phyloP scores from a whole-genome alignment of 2,329 filamentous ascomycete genomes.

The Grosmannia clavigera region DNA sequence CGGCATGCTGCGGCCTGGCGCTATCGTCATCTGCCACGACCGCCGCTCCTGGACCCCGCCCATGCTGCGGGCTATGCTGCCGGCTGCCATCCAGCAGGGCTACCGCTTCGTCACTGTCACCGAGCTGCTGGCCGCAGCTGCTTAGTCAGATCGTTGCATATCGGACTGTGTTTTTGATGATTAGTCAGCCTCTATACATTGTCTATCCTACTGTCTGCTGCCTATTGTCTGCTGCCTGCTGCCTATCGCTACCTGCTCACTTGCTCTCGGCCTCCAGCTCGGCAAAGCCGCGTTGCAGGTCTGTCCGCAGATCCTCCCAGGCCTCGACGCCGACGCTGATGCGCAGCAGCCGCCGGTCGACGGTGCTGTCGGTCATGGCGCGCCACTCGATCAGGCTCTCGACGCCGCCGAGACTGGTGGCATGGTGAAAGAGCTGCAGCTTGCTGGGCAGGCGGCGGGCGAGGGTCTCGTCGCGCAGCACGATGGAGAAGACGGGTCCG shows the following conservation, averaged over 20 bases:
- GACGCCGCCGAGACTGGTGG: conserved; percentile 84
- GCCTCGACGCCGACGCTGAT: conserved; percentile 81
- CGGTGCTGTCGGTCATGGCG: conserved; percentile 65
- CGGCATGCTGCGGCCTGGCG: conserved; percentile 65
- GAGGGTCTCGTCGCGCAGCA: conserved; percentile 43
- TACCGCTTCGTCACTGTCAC: conserved; percentile 63
- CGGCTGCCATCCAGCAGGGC: conserved; percentile 55
- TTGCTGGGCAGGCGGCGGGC: conserved; percentile 66
- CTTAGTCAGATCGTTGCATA: not conserved
- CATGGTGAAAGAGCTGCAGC: conserved; percentile 78
- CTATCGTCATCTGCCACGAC: conserved; percentile 80
- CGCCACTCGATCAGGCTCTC: conserved; percentile 97
- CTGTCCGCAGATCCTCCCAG: conserved; percentile 69
- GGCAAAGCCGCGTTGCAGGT: conserved; percentile 57
- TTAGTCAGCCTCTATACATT: not conserved
- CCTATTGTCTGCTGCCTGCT: not conserved
- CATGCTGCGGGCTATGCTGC: conserved; percentile 63
- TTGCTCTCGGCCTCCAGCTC: conserved; percentile 27
- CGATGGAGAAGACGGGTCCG: conserved; percentile 76
- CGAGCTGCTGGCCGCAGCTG: conserved; percentile 38
- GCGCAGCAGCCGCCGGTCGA: conserved; percentile 62
- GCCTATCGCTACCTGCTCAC: no score
- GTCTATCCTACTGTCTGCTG: not conserved
- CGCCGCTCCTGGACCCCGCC: conserved; percentile 68
- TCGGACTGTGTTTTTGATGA: no score